Evolutionary conservation across 208 protist species (phyloP).

Genomic region (Borovskyia barvae): DNA sequence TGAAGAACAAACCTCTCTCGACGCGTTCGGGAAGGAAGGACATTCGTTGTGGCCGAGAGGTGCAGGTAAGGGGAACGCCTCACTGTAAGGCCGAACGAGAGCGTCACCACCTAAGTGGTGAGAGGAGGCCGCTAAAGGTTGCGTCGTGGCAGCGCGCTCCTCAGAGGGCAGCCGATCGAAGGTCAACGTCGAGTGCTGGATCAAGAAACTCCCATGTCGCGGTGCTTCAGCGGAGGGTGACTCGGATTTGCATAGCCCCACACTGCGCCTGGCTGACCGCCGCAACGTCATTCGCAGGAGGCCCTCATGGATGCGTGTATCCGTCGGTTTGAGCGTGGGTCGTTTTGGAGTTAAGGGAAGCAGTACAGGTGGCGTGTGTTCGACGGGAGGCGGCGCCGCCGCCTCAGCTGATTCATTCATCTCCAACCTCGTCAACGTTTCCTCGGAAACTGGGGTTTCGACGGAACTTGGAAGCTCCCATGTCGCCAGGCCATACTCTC

Average conservation of each 20-base stretch:
- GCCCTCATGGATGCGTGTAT: neutral
- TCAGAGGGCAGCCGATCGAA: no score
- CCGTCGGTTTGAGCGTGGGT: constrained; percentile 10
- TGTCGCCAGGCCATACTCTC: constrained; percentile 34
- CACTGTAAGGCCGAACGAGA: neutral
- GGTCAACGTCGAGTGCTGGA: no score
- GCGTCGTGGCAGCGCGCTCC: no score
- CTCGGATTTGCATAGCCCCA: no score
- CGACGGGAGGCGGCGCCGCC: neutral
- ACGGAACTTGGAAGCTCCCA: neutral
- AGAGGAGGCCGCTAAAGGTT: no score
- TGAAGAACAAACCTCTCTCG: neutral
- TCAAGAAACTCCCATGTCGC: neutral
- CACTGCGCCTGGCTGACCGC: no score
- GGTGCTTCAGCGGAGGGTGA: neutral
- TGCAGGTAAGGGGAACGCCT: neutral
- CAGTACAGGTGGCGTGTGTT: constrained; percentile 7
- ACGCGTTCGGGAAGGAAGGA: neutral
- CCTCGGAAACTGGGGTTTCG: no score
- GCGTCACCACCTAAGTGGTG: neutral
- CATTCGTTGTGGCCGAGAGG: neutral
- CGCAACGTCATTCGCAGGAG: neutral
- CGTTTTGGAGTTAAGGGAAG: neutral
- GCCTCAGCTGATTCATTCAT: neutral
- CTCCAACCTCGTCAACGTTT: neutral